Percentiles rank a stretch among this genome's conserved stretches.
Evolutionary conservation across 306 rosid species (phyloP).

Genomic region (Medicago truncatula): DNA sequence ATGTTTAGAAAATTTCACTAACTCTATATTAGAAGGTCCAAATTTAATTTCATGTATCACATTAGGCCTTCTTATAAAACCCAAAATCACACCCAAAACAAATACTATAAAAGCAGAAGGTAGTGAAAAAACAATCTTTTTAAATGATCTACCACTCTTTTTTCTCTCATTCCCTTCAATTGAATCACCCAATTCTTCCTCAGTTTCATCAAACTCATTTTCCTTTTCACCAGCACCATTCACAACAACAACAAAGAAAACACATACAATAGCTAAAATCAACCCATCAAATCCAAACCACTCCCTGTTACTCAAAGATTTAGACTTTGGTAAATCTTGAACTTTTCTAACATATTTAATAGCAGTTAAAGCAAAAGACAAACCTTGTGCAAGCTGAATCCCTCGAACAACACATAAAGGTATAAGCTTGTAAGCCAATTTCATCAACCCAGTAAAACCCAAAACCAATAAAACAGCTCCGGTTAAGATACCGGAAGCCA

Average conservation of each 20-base stretch:
- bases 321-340: conserved; percentile 61
- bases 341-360: conserved; percentile 60
- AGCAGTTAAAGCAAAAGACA: conserved; percentile 73
- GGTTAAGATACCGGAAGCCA: conserved; percentile 78
- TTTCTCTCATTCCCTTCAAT: neutral
- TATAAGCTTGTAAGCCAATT: conserved; percentile 57
- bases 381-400: conserved; percentile 76
- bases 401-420: conserved; percentile 76
- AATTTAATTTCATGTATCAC: conserved; percentile 58
- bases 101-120: conserved; percentile 77
- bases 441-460: conserved; percentile 72
- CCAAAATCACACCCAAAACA: conserved; percentile 62
- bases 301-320: conserved; percentile 45
- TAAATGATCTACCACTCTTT: conserved; percentile 27
- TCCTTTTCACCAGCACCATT: conserved; percentile 63
- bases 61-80: conserved; percentile 60
- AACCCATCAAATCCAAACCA: conserved; percentile 83
- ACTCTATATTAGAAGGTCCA: conserved; percentile 67
- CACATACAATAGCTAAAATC: conserved; percentile 60
- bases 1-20: conserved; percentile 56
- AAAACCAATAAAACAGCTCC: conserved; percentile 57
- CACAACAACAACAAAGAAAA: conserved; percentile 60
- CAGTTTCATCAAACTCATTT: neutral
- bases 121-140: conserved; percentile 51
- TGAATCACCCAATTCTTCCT: neutral